Conservation (phyloP, 352 stramenopile genomes). For the Phytopythium mirpurense region DNA sequence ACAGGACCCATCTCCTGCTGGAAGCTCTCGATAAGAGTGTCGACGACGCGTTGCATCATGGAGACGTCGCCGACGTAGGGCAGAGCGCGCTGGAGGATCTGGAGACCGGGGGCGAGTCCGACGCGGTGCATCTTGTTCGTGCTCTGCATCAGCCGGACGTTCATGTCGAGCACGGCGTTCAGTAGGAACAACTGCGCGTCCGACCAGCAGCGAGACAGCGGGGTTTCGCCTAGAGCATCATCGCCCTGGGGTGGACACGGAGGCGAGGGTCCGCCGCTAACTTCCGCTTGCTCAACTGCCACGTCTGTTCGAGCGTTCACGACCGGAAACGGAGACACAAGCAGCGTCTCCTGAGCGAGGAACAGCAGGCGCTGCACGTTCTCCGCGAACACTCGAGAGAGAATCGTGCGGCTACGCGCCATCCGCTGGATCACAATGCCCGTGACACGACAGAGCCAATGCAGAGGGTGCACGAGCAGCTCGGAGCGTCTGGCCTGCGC, state of each 20-base stretch:
- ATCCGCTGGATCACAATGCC: constrained; percentile 78
- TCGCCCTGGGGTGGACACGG: not conserved
- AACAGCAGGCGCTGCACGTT: constrained; percentile 76
- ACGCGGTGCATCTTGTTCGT: constrained; percentile 74
- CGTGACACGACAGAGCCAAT: constrained; percentile 59
- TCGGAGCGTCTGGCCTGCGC: constrained; percentile 19
- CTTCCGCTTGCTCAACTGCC: not conserved
- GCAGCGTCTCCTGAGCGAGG: constrained; percentile 58
- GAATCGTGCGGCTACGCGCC: constrained; percentile 65
- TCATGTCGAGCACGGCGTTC: constrained; percentile 70
- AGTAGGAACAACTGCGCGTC: constrained; percentile 66
- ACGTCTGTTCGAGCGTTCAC: not conserved
- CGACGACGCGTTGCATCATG: constrained; percentile 54
- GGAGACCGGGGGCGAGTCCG: constrained; percentile 58
- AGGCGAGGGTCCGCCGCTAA: not conserved
- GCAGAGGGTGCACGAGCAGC: constrained; percentile 38
- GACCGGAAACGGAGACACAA: constrained; percentile 25
- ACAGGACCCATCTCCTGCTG: constrained; percentile 73
- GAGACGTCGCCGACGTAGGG: constrained; percentile 26
- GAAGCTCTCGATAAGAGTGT: constrained; percentile 56
- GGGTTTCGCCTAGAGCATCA: not conserved
- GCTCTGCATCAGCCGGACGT: constrained; percentile 61
- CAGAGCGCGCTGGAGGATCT: constrained; percentile 58
- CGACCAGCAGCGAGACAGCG: constrained; percentile 23
- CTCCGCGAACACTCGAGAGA: constrained; percentile 64